phyloP scores from a whole-genome alignment of 306 rosid genomes.

The Malus sylvestris region DNA sequence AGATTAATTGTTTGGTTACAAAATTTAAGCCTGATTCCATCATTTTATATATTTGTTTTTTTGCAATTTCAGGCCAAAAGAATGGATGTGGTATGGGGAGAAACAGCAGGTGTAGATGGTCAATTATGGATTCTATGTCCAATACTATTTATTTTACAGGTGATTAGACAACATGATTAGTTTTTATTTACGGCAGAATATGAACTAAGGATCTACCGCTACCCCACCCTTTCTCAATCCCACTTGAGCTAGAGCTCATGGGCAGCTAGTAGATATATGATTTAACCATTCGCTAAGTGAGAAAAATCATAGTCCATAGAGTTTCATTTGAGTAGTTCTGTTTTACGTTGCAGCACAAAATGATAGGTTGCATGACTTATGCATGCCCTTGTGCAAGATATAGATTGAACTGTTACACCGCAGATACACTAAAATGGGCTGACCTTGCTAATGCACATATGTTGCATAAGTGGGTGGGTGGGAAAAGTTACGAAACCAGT shows the following conservation, averaged over 20 bases:
- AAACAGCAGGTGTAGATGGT: constrained; percentile 93
- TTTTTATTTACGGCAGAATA: neutral
- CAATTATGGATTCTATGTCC: constrained; percentile 96
- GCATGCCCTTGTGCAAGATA: neutral
- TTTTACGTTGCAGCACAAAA: neutral
- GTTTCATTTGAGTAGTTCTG: neutral
- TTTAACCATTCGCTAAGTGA: neutral
- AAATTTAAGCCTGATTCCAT: constrained; percentile 1
- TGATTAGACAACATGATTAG: constrained; percentile 23
- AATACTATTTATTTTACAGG: constrained; percentile 86
- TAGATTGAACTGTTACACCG: neutral
- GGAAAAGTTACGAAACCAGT: neutral
- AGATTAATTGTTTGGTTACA: neutral
- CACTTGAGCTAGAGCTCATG: neutral
- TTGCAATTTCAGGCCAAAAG: constrained; percentile 76
- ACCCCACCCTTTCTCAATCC: neutral
- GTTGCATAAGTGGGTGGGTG: neutral
- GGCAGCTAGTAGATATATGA: neutral
- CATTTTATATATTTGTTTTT: constrained; percentile 10
- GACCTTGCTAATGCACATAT: neutral
- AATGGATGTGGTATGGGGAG: constrained; percentile 99
- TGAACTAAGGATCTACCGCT: neutral
- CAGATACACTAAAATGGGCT: neutral
- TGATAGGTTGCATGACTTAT: neutral
- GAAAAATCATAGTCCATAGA: neutral